Evolutionary conservation across 768 basidiomycete genomes (phyloP).

Genomic region (Leccinellum albellum): DNA sequence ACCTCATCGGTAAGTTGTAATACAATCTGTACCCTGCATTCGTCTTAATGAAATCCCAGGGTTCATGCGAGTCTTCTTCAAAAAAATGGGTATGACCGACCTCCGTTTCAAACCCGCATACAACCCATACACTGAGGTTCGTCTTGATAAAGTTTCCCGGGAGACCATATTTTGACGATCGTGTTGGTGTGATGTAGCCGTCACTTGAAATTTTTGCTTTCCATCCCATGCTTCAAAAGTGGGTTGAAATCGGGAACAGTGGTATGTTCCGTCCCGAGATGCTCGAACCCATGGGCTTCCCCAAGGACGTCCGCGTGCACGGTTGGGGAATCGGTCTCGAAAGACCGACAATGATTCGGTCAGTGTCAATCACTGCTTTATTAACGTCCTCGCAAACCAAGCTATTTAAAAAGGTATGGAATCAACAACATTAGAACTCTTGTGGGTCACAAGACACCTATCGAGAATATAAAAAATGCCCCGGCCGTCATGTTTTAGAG

Average conservation of each 20-base stretch:
- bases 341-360: constrained; percentile 99
- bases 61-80: constrained; percentile 98
- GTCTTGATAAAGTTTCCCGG: neutral
- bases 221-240: constrained; percentile 88
- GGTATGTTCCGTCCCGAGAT: constrained; percentile 99
- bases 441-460: constrained; percentile 94
- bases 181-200: constrained; percentile 48
- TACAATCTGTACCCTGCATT: neutral
- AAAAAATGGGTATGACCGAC: constrained; percentile 93
- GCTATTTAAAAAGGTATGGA: constrained; percentile 62
- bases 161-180: neutral
- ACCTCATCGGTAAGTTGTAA: constrained; percentile 74
- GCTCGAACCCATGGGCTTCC: constrained; percentile 98
- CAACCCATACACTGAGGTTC: constrained; percentile 94
- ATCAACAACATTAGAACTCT: constrained; percentile 96
- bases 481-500: constrained; percentile 85
- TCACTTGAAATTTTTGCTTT: constrained; percentile 98
- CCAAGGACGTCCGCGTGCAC: constrained; percentile 91
- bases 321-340: constrained; percentile 96
- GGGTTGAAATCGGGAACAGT: constrained; percentile 98
- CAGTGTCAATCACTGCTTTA: constrained; percentile 22
- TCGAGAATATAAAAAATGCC: constrained; percentile 84
- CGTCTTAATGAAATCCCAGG: constrained; percentile 42
- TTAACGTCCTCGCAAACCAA: constrained; percentile 1
- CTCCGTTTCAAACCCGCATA: constrained; percentile 98